A percentile compares a stretch with the other conserved stretches of the same genome.
Evolutionary conservation across 2,329 filamentous ascomycete genomes (phyloP).

Genomic region (Colletotrichum sojae): DNA sequence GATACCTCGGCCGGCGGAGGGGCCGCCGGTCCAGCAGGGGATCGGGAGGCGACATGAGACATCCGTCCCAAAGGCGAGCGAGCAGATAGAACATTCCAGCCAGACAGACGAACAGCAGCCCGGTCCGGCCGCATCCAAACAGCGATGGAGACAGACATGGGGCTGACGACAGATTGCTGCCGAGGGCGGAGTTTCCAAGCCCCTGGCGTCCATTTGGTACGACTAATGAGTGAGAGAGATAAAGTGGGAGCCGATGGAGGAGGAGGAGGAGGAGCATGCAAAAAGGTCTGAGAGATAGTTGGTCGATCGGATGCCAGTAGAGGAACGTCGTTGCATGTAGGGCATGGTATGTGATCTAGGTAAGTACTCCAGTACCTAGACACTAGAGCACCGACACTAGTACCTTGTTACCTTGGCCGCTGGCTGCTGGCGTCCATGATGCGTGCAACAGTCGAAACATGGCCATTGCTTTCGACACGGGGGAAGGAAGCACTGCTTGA

Average conservation of each 20-base stretch:
- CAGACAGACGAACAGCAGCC: slow-evolving; percentile 11
- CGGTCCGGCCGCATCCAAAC: slow-evolving; percentile 26
- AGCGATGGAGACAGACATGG: not conserved
- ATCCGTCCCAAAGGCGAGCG: slow-evolving; percentile 23
- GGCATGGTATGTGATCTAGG: not conserved
- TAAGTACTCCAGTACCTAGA: too few relatives aligned
- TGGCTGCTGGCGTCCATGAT: slow-evolving; percentile 27
- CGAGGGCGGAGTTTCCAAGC: slow-evolving; percentile 10
- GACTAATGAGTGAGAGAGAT: not conserved
- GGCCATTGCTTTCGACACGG: not conserved
- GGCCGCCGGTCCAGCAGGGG: slow-evolving; percentile 16
- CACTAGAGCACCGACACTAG: too few relatives aligned
- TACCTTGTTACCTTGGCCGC: not conserved
- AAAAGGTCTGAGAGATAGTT: not conserved
- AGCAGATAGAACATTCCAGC: too few relatives aligned
- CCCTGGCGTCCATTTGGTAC: not conserved
- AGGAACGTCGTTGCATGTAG: slow-evolving; percentile 9
- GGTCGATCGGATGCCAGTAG: not conserved
- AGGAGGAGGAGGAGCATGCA: too few relatives aligned
- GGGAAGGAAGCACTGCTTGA: too few relatives aligned
- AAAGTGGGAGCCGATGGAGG: not conserved
- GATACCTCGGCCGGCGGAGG: slow-evolving; percentile 20
- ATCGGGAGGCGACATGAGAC: slow-evolving; percentile 39
- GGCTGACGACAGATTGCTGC: slow-evolving; percentile 25
- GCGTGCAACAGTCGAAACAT: slow-evolving; percentile 12